Base-by-base conservation (phyloP, 2,329 filamentous ascomycete species). In the Fusarium oxysporum region DNA sequence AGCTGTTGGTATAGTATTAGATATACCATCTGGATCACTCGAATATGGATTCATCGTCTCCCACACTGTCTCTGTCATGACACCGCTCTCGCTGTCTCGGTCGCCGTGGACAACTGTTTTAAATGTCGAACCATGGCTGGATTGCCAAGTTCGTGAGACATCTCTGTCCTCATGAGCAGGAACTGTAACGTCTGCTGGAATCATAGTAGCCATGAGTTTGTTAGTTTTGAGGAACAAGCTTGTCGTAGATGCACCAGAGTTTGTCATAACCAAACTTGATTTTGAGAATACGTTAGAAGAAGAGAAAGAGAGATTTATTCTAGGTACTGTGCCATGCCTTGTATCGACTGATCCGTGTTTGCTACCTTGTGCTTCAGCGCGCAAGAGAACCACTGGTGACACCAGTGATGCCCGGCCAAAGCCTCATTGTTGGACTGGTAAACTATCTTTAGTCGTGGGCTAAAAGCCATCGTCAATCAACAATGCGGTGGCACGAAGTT, bases 401-500 rank as follows among this genome's bases (percentile, higher is more conserved):
- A 72, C 73, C 58, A 59, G 56, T 63, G 69, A 65, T 62, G 62
- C 67, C 50, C 60, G 48, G 50, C 44, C 65, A 68, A 76, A 70
- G 68, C 61, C 60, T 64, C 69, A 67, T 65, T 62, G 68, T 74
- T 40, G 58, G 70, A 68, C 68, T 48, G 56, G 50, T 33, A 59
- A 69, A 62, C 67, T 71, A 66, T 57, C 66, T 64, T 72, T 62
- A 64, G 68, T 63, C 70, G 57, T 44, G 54, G 54, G 45, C 59
- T 61, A 64, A 50, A 40, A 45, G 67, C 58, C 59, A 62, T 43
- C 28, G 41, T 71, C 59, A 54, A 50, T 43, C 37, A 45, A 50
- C 37, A 44, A 38, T 37, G 47, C n/a, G 53, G 76, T 77, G 35
- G 65, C 74, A 77, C 74, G 30, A 63, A 68, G 68, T 61, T 53